These are phyloP conservation scores for Fusarium burgessii DNA, from an alignment of 2,329 filamentous ascomycete genomes.

Conservation along the genomic window DNA sequence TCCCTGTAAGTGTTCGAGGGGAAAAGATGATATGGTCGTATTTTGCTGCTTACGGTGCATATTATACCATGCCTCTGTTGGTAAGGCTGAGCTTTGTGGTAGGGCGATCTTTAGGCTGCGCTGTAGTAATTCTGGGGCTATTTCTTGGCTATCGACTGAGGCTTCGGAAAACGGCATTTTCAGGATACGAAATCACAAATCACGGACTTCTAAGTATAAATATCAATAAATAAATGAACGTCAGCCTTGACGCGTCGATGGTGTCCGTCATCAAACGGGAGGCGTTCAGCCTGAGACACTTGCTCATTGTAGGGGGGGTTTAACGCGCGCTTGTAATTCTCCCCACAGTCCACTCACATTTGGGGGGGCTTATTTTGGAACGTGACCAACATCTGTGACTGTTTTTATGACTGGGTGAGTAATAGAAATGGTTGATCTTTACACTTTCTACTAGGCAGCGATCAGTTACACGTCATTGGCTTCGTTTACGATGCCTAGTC, in stretches of 20 bases:
- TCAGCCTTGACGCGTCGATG: slow-evolving; percentile 7
- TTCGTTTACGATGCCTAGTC: neutral
- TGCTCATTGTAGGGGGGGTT: slow-evolving; percentile 6
- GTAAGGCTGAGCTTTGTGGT: slow-evolving; percentile 32
- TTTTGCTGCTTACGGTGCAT: slow-evolving; percentile 38
- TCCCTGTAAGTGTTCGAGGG: neutral
- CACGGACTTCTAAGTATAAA: neutral
- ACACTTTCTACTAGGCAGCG: slow-evolving; percentile 1
- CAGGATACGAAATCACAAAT: neutral
- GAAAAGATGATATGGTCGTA: neutral
- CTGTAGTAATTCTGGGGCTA: slow-evolving; percentile 19
- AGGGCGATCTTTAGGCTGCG: slow-evolving; percentile 20
- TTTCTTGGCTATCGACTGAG: slow-evolving; percentile 2
- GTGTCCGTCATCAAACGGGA: slow-evolving; percentile 1
- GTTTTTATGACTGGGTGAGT: slow-evolving; percentile 5
- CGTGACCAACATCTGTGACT: slow-evolving; percentile 30
- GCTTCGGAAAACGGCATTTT: neutral
- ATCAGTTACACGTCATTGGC: neutral
- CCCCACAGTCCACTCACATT: slow-evolving; percentile 16
- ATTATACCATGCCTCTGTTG: slow-evolving; percentile 38
- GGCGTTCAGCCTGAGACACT: slow-evolving; percentile 12
- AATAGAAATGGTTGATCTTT: slow-evolving; percentile 1
- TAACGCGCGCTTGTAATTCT: slow-evolving; percentile 11
- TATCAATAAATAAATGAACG: neutral
- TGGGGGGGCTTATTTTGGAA: slow-evolving; percentile 11